These are phyloP conservation scores for Arabis alpina DNA, from an alignment of 345 rosid genomes.

Conservation along the genomic window DNA sequence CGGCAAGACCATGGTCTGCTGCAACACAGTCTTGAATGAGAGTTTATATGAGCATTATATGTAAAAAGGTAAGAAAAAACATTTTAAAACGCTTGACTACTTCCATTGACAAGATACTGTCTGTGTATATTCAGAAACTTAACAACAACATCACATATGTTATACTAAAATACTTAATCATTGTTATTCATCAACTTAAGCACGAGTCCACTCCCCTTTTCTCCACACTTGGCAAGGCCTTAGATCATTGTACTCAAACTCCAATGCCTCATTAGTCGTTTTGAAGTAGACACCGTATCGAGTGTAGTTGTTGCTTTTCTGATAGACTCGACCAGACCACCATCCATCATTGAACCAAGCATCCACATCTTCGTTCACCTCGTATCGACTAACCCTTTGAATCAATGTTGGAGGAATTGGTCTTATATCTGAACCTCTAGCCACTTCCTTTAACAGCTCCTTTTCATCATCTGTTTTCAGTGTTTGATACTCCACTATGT, in stretches of 20 bases:
- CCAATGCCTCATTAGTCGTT: conserved; percentile 43
- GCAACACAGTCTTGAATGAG: no score
- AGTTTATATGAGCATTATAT: no score
- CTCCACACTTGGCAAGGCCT: conserved; percentile 62
- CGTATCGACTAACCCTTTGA: conserved; percentile 9
- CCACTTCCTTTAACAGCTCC: conserved; percentile 47
- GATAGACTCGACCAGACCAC: conserved; percentile 48
- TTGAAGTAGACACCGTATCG: conserved; percentile 50
- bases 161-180: neutral
- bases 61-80: no score
- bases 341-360: conserved; percentile 65
- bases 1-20: no score
- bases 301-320: conserved; percentile 11
- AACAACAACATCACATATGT: neutral
- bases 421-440: conserved; percentile 42
- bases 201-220: conserved; percentile 45
- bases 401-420: conserved; percentile 49
- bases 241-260: conserved; percentile 47
- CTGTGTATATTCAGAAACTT: neutral
- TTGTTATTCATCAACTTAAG: neutral
- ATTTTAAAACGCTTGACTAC: neutral
- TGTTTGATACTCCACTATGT: conserved; percentile 54
- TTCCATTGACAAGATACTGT: neutral
- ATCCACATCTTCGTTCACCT: conserved; percentile 38
- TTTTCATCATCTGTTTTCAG: conserved; percentile 51